Base-by-base conservation (phyloP, 179 eudicot species). In the Amaranthus tricolor region DNA sequence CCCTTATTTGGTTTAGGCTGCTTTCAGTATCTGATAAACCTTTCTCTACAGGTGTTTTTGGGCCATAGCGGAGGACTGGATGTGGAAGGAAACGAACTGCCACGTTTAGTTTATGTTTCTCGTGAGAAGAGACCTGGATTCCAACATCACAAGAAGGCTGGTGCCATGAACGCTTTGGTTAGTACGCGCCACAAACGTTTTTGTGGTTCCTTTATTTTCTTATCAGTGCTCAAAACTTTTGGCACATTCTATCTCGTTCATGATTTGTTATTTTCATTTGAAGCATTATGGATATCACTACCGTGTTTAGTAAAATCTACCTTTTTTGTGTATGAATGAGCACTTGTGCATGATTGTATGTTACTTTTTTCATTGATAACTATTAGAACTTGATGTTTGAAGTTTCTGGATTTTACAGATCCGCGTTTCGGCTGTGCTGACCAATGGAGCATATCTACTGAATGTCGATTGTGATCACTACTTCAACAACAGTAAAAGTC, bases 151-250 rank as follows among this genome's bases (percentile, higher is more conserved):
- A 91, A 92, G 85, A 90, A 92, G 85, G 97, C 97, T 49, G 96
- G 97, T 79, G 97, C 97, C 59, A 92, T 92, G 97, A 92, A 92
- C 85, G 93, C 97, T 76, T 85, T 92, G 98, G 98, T 93, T 51
- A 7, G 96, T 89, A 47, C 74, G 58, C 54, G 45, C 49, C 15
- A 11, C 52, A 11, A 20, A 6, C 55, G 7, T 14, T 15, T 19
- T n/a, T 71, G 24, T 58, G 9, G 7, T 58, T 17, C 55, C 55
- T 9, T 40, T 48, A 9, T 9, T 48, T 66, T 49, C 15, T 65
- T 31, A 16, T 65, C 9, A 47, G 21, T 47, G 48, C 4, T 3
- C 50, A n/a, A n/a, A n/a, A n/a, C n/a, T n/a, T n/a, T n/a, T n/a
- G n/a, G n/a, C n/a, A n/a, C n/a, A n/a, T n/a, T n/a, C n/a, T n/a